phyloP scores from a whole-genome alignment of 2,329 filamentous ascomycete species.

The Fusarium coicis region DNA sequence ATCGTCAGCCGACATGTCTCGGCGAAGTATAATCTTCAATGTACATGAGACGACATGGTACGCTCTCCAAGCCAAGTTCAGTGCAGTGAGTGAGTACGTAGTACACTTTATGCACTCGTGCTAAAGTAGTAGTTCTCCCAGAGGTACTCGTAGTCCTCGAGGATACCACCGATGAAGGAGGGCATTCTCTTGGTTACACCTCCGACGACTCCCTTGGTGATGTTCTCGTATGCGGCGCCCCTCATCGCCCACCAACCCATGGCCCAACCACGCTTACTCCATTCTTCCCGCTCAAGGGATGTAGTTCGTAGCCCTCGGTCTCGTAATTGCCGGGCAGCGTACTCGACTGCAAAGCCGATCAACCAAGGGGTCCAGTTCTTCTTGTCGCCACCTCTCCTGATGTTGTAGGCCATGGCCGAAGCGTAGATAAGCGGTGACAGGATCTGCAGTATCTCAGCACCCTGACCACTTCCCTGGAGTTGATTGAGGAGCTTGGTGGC shows the following conservation, averaged over 20 bases:
- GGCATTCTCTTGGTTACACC: slow-evolving; percentile 82
- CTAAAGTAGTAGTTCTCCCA: slow-evolving; percentile 99
- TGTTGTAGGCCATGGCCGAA: slow-evolving; percentile 77
- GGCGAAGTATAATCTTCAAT: neutral
- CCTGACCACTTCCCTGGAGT: slow-evolving; percentile 76
- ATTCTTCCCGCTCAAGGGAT: slow-evolving; percentile 87
- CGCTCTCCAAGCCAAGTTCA: neutral
- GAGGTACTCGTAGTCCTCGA: slow-evolving; percentile 96
- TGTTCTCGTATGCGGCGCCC: slow-evolving; percentile 94
- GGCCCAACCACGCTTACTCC: slow-evolving; percentile 86
- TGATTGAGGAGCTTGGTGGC: slow-evolving; percentile 87
- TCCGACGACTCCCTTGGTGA: slow-evolving; percentile 80
- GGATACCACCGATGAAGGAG: slow-evolving; percentile 82
- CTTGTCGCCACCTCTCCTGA: slow-evolving; percentile 61
- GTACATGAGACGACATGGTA: slow-evolving; percentile 15
- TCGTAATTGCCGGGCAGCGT: slow-evolving; percentile 84
- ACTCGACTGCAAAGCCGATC: slow-evolving; percentile 85
- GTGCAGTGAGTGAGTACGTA: neutral
- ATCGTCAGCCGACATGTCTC: slow-evolving; percentile 10
- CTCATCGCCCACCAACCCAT: slow-evolving; percentile 97
- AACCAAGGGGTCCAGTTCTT: slow-evolving; percentile 94
- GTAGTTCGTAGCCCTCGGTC: slow-evolving; percentile 84
- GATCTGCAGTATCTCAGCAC: slow-evolving; percentile 93
- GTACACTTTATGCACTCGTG: slow-evolving; percentile 55
- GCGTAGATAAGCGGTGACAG: slow-evolving; percentile 89